Evolutionary conservation across 208 protist species (phyloP), one percentile per base, ranked within the genome.

Genomic region (Leishmania tarentolae): DNA sequence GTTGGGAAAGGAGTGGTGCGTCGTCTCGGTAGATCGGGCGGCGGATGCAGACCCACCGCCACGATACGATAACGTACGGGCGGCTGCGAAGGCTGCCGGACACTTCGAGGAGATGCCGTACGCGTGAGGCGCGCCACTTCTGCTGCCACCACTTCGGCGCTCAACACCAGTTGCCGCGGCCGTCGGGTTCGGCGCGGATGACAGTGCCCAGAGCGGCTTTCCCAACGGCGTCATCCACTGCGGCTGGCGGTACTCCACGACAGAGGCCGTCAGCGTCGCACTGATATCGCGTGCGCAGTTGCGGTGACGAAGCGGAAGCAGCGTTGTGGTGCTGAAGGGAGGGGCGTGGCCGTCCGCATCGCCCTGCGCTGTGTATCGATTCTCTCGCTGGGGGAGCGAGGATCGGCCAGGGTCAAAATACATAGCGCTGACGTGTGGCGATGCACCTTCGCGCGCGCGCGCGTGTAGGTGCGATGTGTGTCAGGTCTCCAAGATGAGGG

Each of bases 261-360:
- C 42, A 11, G 83, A 66, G n/a, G 42, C 42, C 59, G 59, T 71
- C 31, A 91, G 63, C 21, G 79, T 72, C 6, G 76, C 77, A 35
- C 53, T 74, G 21, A 89, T 66, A 56, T 91, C 78, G 24, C 78
- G 66, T 21, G 81, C 68, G 46, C 76, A 75, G 17, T 50, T 76
- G 35, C 40, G 15, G 77, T 52, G 76, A 24, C 88, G 88, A 6
- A 91, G 80, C 19, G 88, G 83, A 7, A 91, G 77, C 13, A 91
- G 80, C 46, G 81, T 84, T 50, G 66, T 65, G 2, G 76, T 78
- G 56, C 56, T 3, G 11, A 35, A 47, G n/a, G 74, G 40, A 28
- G 50, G 11, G 11, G 53, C 21, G 31, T 46, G 47, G 44, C 11
- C 76, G 46, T 72, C 59, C 19, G 15, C 59, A 40, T 31, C 44